These are phyloP conservation scores for Macaranga tanarius DNA, from an alignment of 441 rosid species.

Conservation along the genomic window DNA sequence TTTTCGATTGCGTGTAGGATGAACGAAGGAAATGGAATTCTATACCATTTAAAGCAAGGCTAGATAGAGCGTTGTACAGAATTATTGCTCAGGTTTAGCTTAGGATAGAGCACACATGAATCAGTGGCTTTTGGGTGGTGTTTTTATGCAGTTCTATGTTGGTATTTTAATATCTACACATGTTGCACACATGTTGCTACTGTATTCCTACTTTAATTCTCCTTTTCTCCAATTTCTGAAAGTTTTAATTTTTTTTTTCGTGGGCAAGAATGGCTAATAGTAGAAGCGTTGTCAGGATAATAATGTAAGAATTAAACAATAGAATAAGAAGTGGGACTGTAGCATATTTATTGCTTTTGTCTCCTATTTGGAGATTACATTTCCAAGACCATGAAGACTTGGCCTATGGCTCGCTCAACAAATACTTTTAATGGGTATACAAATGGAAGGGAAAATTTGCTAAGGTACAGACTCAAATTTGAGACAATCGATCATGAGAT, in stretches of 20 bases:
- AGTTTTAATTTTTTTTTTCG: too few species aligned
- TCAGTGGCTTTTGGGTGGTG: not conserved
- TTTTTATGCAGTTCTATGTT: not conserved
- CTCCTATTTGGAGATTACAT: not conserved
- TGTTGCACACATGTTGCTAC: too few species aligned
- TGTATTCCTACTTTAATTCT: too few species aligned
- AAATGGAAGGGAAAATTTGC: not conserved
- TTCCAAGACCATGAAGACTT: not conserved
- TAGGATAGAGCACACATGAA: too few species aligned
- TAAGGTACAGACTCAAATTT: not conserved
- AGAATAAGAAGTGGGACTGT: not conserved
- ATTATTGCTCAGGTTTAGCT: too few species aligned
- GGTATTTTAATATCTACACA: too few species aligned
- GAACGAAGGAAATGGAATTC: conserved; percentile 41
- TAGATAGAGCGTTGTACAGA: conserved; percentile 44
- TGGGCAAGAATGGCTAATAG: too few species aligned
- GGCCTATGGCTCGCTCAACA: too few species aligned
- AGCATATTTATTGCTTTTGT: not conserved
- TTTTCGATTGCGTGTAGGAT: conserved; percentile 33
- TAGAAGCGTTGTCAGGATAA: too few species aligned
- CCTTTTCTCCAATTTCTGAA: too few species aligned
- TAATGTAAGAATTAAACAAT: too few species aligned
- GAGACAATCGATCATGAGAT: not conserved
- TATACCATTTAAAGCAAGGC: conserved; percentile 42
- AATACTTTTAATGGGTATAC: too few species aligned